phyloP scores from a whole-genome alignment of 352 stramenopile genomes.

The Phytopythium sindhum region DNA sequence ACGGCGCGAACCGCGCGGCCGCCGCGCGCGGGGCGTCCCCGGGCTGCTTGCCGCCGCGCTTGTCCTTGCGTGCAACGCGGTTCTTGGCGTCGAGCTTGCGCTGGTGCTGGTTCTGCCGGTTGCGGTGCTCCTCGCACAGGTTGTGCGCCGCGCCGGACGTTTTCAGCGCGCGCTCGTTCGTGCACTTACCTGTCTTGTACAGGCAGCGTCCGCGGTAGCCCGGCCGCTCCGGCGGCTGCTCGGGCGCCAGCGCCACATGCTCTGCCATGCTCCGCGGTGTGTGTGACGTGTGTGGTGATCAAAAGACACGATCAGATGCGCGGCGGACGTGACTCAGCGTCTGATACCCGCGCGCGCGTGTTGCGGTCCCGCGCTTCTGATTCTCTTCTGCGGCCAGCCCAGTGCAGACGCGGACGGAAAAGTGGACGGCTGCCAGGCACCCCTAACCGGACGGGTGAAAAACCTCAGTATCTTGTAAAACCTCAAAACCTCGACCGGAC shows the following conservation, averaged over 20 bases:
- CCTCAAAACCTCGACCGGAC: no score
- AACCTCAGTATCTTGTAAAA: no score
- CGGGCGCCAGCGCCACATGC: conserved; percentile 12
- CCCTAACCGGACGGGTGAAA: no score
- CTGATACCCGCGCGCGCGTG: background rate
- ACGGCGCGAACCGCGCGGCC: conserved; percentile 22
- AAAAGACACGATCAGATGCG: background rate
- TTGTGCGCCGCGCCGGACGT: conserved; percentile 79
- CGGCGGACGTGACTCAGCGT: background rate
- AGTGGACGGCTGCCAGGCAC: no score
- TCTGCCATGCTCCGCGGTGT: background rate
- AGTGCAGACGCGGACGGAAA: no score
- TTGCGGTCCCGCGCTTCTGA: no score
- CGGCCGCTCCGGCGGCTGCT: conserved; percentile 14
- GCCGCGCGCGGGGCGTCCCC: background rate
- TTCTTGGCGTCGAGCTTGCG: conserved; percentile 87
- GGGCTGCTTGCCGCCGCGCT: conserved; percentile 14
- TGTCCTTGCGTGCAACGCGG: conserved; percentile 63
- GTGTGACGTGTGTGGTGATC: conserved; percentile 1
- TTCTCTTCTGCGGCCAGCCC: no score
- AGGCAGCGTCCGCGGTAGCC: conserved; percentile 74
- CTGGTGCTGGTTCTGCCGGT: conserved; percentile 84
- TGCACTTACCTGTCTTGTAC: conserved; percentile 88
- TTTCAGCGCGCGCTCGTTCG: conserved; percentile 84
- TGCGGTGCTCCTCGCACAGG: conserved; percentile 81